Evolutionary conservation across 768 basidiomycete genomes (phyloP).

Genomic region (Agrocybe pediades): DNA sequence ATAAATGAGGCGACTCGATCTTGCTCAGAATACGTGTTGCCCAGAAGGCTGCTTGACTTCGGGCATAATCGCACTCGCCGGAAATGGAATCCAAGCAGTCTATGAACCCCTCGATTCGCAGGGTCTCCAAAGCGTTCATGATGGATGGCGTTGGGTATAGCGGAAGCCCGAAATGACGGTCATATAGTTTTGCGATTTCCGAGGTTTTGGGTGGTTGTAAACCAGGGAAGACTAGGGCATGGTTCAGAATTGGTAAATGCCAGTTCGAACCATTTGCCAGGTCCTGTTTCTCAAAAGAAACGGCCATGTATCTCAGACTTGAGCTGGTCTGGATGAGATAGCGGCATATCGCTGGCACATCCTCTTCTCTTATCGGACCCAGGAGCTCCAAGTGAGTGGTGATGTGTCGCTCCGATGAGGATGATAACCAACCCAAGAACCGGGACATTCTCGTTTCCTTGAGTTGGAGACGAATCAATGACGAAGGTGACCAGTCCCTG

Average conservation of each 20-base stretch:
- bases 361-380: no score
- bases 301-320: no score
- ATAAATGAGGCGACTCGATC: not conserved
- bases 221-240: no score
- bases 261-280: not conserved
- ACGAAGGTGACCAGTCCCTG: not conserved
- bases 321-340: no score
- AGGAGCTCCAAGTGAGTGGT: not conserved
- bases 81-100: not conserved
- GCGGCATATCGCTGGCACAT: no score
- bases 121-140: not conserved
- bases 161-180: not conserved
- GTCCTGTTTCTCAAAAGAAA: no score
- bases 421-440: not conserved
- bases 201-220: no score
- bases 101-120: not conserved
- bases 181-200: not conserved
- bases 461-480: not conserved
- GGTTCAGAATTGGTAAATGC: no score
- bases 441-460: not conserved
- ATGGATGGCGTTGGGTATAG: not conserved
- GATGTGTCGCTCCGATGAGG: not conserved
- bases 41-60: no score
- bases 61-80: not conserved
- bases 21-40: not conserved